Conservation (phyloP, 345 rosid genomes). For the Passiflora organensis region DNA sequence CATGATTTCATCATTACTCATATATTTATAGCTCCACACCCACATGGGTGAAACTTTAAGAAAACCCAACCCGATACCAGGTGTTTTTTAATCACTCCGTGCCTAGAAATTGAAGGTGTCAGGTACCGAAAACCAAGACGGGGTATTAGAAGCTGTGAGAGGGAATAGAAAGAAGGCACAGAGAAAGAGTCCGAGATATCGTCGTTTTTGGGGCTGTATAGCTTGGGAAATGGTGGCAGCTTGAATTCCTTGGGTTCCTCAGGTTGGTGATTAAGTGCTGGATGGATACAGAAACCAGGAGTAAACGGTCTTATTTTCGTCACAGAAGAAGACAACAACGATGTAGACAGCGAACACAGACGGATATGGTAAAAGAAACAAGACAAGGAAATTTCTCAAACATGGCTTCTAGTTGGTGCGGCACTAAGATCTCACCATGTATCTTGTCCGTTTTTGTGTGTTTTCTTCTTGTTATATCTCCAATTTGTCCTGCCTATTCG, state of each 20-base stretch:
- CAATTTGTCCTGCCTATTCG: slow-evolving; percentile 39
- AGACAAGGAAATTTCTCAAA: slow-evolving; percentile 27
- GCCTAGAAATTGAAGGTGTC: slow-evolving; percentile 31
- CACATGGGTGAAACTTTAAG: slow-evolving; percentile 62
- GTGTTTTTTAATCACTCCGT: slow-evolving; percentile 15
- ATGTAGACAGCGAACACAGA: slow-evolving; percentile 23
- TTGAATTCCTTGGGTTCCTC: slow-evolving; percentile 32
- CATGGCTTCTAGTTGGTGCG: slow-evolving; percentile 31
- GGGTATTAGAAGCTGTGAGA: slow-evolving; percentile 32
- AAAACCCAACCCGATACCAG: slow-evolving; percentile 36
- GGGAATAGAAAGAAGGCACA: slow-evolving; percentile 10
- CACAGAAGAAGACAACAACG: slow-evolving; percentile 46
- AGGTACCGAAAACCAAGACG: slow-evolving; percentile 29
- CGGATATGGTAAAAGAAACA: slow-evolving; percentile 15
- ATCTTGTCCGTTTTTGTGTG: slow-evolving; percentile 34
- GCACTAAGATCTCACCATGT: slow-evolving; percentile 17
- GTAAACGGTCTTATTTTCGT: slow-evolving; percentile 46
- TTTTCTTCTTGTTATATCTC: slow-evolving; percentile 43
- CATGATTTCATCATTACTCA: slow-evolving; percentile 61
- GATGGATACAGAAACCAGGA: slow-evolving; percentile 46
- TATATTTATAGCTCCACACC: slow-evolving; percentile 50
- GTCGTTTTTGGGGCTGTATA: not conserved
- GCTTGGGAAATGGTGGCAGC: slow-evolving; percentile 41
- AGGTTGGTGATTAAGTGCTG: slow-evolving; percentile 25
- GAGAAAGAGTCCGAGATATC: slow-evolving; percentile 1